These are phyloP conservation scores for Picocystis sp. DNA, from an alignment of 163 green algal genomes.

Conservation along the genomic window DNA sequence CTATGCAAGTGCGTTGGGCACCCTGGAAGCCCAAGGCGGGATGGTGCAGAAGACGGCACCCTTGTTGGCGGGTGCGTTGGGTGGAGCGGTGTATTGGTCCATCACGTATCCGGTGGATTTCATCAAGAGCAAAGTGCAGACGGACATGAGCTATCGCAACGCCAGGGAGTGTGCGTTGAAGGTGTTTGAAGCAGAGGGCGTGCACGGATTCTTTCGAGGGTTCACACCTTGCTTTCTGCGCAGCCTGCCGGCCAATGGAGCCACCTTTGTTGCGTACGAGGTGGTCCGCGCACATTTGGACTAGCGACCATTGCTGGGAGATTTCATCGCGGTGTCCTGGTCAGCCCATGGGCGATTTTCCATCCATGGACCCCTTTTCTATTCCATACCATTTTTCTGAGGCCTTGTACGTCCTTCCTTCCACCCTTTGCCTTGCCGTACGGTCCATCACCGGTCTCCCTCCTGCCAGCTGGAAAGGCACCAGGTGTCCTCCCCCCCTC, in stretches of 20 bases:
- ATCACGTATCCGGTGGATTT: conserved; percentile 47
- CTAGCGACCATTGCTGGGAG: no score
- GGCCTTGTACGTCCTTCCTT: not conserved
- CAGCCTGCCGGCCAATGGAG: conserved; percentile 48
- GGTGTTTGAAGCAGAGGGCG: conserved; percentile 22
- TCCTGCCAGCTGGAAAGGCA: no score
- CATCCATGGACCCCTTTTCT: conserved; percentile 10
- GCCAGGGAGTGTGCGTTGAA: conserved; percentile 14
- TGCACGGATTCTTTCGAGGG: conserved; percentile 35
- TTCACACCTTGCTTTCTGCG: conserved; percentile 41
- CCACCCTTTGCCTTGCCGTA: conserved; percentile 5
- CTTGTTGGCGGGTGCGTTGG: conserved; percentile 43
- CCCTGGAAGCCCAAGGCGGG: conserved; percentile 9
- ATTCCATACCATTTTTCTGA: conserved; percentile 12
- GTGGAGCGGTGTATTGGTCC: conserved; percentile 46
- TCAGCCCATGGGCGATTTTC: no score
- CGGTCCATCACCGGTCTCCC: no score
- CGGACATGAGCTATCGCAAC: conserved; percentile 10
- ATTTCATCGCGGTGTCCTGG: no score
- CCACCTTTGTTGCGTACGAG: conserved; percentile 48
- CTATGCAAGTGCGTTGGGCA: conserved; percentile 43
- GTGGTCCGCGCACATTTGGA: not conserved
- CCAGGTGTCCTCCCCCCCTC: no score
- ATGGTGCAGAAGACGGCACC: conserved; percentile 30
- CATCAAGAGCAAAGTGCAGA: conserved; percentile 51